Evolutionary conservation across 805 yeast genomes (phyloP).

Genomic region (Hanseniaspora valbyensis): DNA sequence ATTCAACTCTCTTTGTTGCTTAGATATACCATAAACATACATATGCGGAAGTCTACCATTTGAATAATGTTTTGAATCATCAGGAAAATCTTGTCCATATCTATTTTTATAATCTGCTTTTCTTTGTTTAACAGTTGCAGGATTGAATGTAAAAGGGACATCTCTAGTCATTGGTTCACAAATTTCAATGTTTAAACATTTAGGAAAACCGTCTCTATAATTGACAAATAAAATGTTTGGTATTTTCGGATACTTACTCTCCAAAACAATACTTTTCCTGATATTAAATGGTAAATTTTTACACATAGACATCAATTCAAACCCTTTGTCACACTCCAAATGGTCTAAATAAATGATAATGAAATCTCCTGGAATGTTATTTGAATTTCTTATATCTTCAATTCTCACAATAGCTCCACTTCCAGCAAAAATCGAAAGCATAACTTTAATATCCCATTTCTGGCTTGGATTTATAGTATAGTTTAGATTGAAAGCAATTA

Average conservation of each 20-base stretch:
- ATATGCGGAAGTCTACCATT: slow-evolving; percentile 12
- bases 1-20: slow-evolving; percentile 3
- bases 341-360: slow-evolving; percentile 9
- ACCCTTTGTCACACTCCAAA: slow-evolving; percentile 8
- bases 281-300: slow-evolving; percentile 8
- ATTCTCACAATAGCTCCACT: slow-evolving; percentile 62
- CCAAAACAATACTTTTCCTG: slow-evolving; percentile 11
- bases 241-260: slow-evolving; percentile 14
- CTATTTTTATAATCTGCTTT: slow-evolving; percentile 5
- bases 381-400: slow-evolving; percentile 26
- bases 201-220: slow-evolving; percentile 27
- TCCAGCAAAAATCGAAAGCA: slow-evolving; percentile 59
- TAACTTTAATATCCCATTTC: slow-evolving; percentile 56
- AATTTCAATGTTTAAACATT: slow-evolving; percentile 25
- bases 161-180: slow-evolving; percentile 30
- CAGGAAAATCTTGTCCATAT: slow-evolving; percentile 12
- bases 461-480: slow-evolving; percentile 42
- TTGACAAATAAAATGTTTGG: slow-evolving; percentile 19
- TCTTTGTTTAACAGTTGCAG: slow-evolving; percentile 6
- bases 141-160: slow-evolving; percentile 25
- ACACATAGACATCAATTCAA: slow-evolving; percentile 1
- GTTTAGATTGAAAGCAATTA: slow-evolving; percentile 17
- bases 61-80: slow-evolving; percentile 11
- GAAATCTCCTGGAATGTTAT: slow-evolving; percentile 9
- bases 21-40: slow-evolving; percentile 13